These are phyloP conservation scores for Fusarium sp. DNA, from an alignment of 2,329 filamentous ascomycete genomes.

Conservation along the genomic window DNA sequence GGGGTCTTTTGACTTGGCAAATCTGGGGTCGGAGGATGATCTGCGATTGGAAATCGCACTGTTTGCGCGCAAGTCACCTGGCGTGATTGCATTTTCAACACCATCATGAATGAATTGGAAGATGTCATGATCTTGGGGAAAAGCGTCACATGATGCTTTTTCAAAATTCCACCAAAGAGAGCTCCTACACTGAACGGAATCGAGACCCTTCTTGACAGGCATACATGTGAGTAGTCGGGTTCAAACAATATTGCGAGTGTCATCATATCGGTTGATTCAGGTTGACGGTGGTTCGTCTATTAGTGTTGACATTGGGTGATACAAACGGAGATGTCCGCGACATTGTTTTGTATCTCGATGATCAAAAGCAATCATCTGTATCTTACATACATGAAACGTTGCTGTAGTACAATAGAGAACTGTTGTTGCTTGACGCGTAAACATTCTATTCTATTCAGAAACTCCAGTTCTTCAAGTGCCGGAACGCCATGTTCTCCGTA, in stretches of 20 bases:
- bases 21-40: slow-evolving; percentile 2
- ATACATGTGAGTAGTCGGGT: slow-evolving; percentile 2
- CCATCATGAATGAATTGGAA: slow-evolving; percentile 27
- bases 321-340: slow-evolving; percentile 13
- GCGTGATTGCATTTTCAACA: slow-evolving; percentile 10
- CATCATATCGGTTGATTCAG: slow-evolving; percentile 15
- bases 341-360: neutral
- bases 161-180: slow-evolving; percentile 16
- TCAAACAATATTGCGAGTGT: slow-evolving; percentile 1
- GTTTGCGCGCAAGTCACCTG: slow-evolving; percentile 15
- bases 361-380: neutral
- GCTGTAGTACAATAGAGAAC: neutral
- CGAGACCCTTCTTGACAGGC: slow-evolving; percentile 24
- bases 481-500: slow-evolving; percentile 8
- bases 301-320: slow-evolving; percentile 14
- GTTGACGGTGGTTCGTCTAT: slow-evolving; percentile 19
- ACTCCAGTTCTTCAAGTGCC: neutral
- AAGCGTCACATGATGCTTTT: slow-evolving; percentile 30
- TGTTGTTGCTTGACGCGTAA: neutral
- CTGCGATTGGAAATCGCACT: slow-evolving; percentile 23
- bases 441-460: neutral
- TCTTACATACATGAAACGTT: neutral
- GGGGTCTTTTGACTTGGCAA: neutral
- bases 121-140: slow-evolving; percentile 40
- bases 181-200: slow-evolving; percentile 25